Percentiles rank a stretch among this genome's conserved stretches.
phyloP scores from a whole-genome alignment of 164 flowering plant species.

The Liriodendron chinense region DNA sequence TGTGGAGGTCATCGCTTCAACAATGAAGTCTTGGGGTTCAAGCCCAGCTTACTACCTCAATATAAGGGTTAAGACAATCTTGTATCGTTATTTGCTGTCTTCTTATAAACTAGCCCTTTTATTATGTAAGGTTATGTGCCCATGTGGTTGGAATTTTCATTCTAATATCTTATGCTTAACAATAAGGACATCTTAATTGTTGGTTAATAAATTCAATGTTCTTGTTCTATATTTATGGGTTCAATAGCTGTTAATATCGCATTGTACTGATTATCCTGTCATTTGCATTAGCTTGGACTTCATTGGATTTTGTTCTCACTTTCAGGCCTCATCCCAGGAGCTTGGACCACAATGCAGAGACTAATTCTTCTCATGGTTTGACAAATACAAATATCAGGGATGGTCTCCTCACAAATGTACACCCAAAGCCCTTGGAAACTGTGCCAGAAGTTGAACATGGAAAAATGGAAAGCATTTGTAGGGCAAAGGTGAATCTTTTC shows the following conservation, averaged over 20 bases:
- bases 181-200: neutral
- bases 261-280: neutral
- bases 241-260: neutral
- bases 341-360: constrained; percentile 24
- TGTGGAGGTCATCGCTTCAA: no score
- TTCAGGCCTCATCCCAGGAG: constrained; percentile 25
- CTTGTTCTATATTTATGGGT: neutral
- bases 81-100: no score
- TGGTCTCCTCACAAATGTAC: constrained; percentile 7
- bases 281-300: neutral
- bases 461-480: constrained; percentile 16
- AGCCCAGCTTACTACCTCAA: no score
- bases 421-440: constrained; percentile 7
- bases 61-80: no score
- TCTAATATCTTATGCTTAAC: neutral
- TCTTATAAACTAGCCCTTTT: no score
- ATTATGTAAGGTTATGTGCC: no score
- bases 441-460: constrained; percentile 18
- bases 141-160: no score
- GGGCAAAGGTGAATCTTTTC: constrained; percentile 19
- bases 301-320: constrained; percentile 1
- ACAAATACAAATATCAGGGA: constrained; percentile 5
- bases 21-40: no score
- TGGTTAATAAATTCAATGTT: neutral
- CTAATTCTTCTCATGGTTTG: constrained; percentile 20